Conservation (phyloP, 345 rosid genomes). For the Salix udensis region DNA sequence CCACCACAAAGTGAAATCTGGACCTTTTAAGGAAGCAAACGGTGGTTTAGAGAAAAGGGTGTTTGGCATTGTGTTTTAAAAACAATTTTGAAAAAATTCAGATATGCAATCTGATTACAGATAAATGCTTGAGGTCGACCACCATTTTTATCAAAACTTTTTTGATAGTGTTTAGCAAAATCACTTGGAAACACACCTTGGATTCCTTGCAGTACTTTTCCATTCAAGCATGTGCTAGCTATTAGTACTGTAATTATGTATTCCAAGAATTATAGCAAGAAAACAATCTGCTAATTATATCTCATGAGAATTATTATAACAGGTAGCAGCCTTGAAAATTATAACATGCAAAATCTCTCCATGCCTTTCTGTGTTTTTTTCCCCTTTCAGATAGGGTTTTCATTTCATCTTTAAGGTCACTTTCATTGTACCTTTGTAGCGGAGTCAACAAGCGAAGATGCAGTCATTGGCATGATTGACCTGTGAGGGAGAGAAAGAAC, state of each 20-base stretch:
- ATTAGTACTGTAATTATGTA: constrained; percentile 43
- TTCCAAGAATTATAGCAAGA: constrained; percentile 22
- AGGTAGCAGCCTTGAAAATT: constrained; percentile 5
- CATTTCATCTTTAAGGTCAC: constrained; percentile 4
- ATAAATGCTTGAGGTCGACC: constrained; percentile 32
- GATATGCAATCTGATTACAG: constrained; percentile 1
- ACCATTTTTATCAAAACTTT: constrained; percentile 31
- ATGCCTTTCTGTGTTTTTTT: neutral
- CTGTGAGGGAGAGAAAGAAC: constrained; percentile 18
- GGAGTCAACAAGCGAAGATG: constrained; percentile 55
- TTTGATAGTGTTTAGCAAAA: constrained; percentile 22
- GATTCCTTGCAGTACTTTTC: constrained; percentile 26
- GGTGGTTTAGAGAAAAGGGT: neutral
- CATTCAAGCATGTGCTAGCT: constrained; percentile 48
- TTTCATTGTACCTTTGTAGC: constrained; percentile 36
- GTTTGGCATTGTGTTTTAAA: too few species aligned
- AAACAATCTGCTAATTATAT: constrained; percentile 30
- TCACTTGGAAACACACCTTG: constrained; percentile 14
- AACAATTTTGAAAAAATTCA: too few species aligned
- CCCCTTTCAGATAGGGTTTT: constrained; percentile 10
- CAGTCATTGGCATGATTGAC: constrained; percentile 40
- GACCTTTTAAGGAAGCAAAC: constrained; percentile 38
- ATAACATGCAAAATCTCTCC: neutral
- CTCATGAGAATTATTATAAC: constrained; percentile 15
- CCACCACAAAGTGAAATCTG: neutral